phyloP scores from a whole-genome alignment of 2,329 filamentous ascomycete genomes.

The Capronia coronata region DNA sequence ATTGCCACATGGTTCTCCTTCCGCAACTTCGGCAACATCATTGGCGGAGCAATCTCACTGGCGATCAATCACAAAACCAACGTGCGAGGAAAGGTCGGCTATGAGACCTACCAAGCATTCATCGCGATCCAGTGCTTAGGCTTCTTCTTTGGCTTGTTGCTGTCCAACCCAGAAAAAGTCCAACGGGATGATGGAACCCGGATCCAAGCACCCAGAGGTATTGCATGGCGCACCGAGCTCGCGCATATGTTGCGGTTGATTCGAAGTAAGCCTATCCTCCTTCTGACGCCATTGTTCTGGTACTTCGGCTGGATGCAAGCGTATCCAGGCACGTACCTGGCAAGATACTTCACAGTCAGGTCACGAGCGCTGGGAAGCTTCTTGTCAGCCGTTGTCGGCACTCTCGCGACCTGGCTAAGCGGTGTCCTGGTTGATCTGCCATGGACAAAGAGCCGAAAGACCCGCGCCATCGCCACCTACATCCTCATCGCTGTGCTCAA shows the following conservation, averaged over 20 bases:
- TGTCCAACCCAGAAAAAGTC: constrained; percentile 44
- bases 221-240: constrained; percentile 31
- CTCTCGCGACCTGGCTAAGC: constrained; percentile 35
- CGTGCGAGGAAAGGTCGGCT: constrained; percentile 43
- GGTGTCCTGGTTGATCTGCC: constrained; percentile 36
- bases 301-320: constrained; percentile 33
- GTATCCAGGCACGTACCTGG: constrained; percentile 40
- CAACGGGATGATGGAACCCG: constrained; percentile 39
- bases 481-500: constrained; percentile 31
- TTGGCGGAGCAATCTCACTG: constrained; percentile 48
- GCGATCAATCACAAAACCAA: constrained; percentile 44
- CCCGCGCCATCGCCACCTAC: constrained; percentile 38
- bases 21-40: constrained; percentile 48
- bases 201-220: constrained; percentile 32
- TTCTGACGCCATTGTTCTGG: constrained; percentile 38
- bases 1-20: constrained; percentile 50
- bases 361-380: constrained; percentile 37
- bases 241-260: constrained; percentile 35
- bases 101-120: constrained; percentile 36
- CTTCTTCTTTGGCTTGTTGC: constrained; percentile 38
- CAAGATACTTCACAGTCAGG: constrained; percentile 42
- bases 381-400: constrained; percentile 38
- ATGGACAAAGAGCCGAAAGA: constrained; percentile 38
- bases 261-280: constrained; percentile 35
- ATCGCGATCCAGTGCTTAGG: constrained; percentile 43